A percentile compares a stretch with the other conserved stretches of the same genome.
Conservation (phyloP, 2,329 filamentous ascomycete genomes). For the Tricladium varicosporioides region DNA sequence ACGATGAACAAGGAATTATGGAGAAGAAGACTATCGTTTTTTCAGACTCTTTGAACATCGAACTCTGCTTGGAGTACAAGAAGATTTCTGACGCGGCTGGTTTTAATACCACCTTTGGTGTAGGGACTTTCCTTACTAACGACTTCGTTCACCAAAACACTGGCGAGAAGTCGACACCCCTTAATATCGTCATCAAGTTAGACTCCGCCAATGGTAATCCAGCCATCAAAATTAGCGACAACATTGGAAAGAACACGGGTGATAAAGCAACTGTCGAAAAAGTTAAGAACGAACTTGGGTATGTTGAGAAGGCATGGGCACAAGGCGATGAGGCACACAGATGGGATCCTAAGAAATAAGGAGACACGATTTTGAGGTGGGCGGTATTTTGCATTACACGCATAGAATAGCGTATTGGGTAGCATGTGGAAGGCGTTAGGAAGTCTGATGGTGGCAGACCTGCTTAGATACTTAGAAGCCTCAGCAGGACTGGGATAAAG, state of each 20-base stretch:
- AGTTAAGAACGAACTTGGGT: constrained; percentile 84
- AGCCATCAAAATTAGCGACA: constrained; percentile 90
- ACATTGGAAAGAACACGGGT: constrained; percentile 88
- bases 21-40: constrained; percentile 90
- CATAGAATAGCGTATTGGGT: too few species aligned
- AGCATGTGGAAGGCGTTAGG: too few species aligned
- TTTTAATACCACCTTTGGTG: constrained; percentile 85
- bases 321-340: constrained; percentile 79
- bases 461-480: too few species aligned
- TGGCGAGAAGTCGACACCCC: constrained; percentile 78
- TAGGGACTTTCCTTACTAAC: constrained; percentile 94
- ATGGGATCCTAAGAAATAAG: constrained; percentile 61
- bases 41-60: constrained; percentile 90
- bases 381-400: too few species aligned
- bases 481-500: too few species aligned
- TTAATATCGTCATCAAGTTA: constrained; percentile 98
- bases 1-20: constrained; percentile 55
- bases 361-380: too few species aligned
- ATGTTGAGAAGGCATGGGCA: constrained; percentile 80
- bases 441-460: too few species aligned
- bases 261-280: constrained; percentile 73
- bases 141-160: constrained; percentile 76
- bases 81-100: constrained; percentile 73
- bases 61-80: constrained; percentile 89
- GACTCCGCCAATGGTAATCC: constrained; percentile 77